phyloP scores from a whole-genome alignment of 2,329 filamentous ascomycete species.

The Cercospora janseana region DNA sequence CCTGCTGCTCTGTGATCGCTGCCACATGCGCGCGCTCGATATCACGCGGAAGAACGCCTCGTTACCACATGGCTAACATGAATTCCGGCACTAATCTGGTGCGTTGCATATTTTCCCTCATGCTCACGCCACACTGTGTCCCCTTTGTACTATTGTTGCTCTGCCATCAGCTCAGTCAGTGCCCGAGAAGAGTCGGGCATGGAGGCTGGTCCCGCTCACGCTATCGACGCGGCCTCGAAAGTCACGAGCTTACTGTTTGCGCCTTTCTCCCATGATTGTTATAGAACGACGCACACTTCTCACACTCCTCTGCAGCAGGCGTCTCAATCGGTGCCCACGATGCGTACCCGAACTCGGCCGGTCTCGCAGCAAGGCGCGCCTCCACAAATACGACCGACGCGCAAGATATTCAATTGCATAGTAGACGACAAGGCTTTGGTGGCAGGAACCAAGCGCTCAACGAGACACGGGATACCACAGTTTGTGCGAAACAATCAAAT shows the following conservation, averaged over 20 bases:
- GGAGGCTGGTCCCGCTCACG: neutral
- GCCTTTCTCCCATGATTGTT: neutral
- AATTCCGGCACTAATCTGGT: conserved; percentile 8
- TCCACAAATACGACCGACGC: conserved; percentile 27
- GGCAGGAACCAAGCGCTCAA: conserved; percentile 52
- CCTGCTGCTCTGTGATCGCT: neutral
- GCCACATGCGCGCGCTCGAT: conserved; percentile 5
- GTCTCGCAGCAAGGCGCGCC: conserved; percentile 30
- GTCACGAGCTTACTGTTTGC: conserved; percentile 6
- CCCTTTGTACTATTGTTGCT: neutral
- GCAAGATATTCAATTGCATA: conserved; percentile 55
- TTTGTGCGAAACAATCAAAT: conserved; percentile 52
- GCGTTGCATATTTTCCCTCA: neutral
- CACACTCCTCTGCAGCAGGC: conserved; percentile 14
- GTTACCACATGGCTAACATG: neutral
- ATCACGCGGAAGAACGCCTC: neutral
- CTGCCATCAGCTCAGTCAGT: neutral
- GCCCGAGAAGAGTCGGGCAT: neutral
- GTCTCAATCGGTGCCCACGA: conserved; percentile 19
- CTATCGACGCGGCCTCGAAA: neutral
- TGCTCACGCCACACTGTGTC: neutral
- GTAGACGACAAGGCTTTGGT: conserved; percentile 53
- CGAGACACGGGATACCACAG: conserved; percentile 52
- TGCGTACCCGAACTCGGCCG: conserved; percentile 33
- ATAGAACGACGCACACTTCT: conserved; percentile 14